Evolutionary conservation across 2,329 filamentous ascomycete species (phyloP).

Genomic region (Fusarium scirpi): DNA sequence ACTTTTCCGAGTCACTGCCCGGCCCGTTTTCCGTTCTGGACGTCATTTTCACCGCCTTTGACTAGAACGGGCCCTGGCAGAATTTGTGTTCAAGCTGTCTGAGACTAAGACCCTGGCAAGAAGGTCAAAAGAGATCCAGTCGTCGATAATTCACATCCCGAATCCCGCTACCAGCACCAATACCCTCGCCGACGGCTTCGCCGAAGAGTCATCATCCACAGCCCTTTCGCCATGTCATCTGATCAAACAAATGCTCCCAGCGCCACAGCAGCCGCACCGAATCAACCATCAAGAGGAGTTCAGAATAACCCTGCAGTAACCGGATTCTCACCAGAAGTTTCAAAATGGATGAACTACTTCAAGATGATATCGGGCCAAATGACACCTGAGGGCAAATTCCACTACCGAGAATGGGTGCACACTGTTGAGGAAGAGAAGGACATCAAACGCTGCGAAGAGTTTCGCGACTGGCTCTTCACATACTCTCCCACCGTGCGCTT

Average conservation of each 20-base stretch:
- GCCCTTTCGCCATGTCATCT: slow-evolving; percentile 37
- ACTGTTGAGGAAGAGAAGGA: slow-evolving; percentile 79
- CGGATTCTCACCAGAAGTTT: slow-evolving; percentile 70
- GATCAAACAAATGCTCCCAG: slow-evolving; percentile 24
- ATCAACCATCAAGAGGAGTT: slow-evolving; percentile 52
- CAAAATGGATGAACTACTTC: slow-evolving; percentile 88
- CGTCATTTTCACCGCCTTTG: slow-evolving; percentile 38
- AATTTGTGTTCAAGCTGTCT: slow-evolving; percentile 25
- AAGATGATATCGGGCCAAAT: slow-evolving; percentile 80
- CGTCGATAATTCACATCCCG: slow-evolving; percentile 7
- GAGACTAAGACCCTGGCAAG: slow-evolving; percentile 19
- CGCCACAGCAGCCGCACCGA: slow-evolving; percentile 33
- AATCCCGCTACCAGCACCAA: slow-evolving; percentile 6
- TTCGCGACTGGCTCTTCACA: slow-evolving; percentile 84
- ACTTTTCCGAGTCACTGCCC: background rate
- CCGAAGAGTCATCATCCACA: background rate
- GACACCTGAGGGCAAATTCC: slow-evolving; percentile 74
- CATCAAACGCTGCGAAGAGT: slow-evolving; percentile 82
- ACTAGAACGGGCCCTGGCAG: slow-evolving; percentile 21
- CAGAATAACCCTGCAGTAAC: slow-evolving; percentile 71
- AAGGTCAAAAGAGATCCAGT: slow-evolving; percentile 30
- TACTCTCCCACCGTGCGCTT: slow-evolving; percentile 91
- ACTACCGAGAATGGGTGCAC: slow-evolving; percentile 84
- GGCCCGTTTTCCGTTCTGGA: background rate
- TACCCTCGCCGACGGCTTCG: slow-evolving; percentile 6